Evolutionary conservation across 2,329 filamentous ascomycete species (phyloP).

Genomic region (Ceratocystis variospora): DNA sequence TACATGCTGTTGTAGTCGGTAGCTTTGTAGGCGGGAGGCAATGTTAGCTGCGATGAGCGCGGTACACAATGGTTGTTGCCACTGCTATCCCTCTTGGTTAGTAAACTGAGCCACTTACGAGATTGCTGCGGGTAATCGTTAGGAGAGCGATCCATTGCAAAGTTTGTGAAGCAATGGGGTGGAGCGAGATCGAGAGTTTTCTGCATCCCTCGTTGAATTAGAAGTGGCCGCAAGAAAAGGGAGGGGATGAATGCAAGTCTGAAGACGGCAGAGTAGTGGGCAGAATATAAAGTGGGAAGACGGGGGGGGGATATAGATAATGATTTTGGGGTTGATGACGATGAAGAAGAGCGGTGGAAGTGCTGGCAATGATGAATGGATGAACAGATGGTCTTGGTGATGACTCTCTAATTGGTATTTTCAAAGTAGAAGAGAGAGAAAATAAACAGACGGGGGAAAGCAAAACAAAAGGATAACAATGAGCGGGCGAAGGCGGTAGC

Average conservation of each 20-base stretch:
- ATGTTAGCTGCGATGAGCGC: not conserved
- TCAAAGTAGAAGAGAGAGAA: not conserved
- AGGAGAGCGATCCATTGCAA: slow-evolving; percentile 1
- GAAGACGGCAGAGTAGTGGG: not conserved
- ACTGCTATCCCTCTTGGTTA: not conserved
- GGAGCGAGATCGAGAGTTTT: not conserved
- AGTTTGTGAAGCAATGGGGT: not conserved
- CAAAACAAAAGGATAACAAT: not conserved
- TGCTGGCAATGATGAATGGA: not conserved
- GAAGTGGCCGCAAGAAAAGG: not conserved
- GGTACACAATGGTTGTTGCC: not conserved
- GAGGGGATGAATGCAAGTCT: not conserved
- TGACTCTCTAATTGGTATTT: not conserved
- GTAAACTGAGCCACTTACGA: not conserved
- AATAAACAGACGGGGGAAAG: not conserved
- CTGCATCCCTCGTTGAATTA: not conserved
- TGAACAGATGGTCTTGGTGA: not conserved
- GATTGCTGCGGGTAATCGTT: slow-evolving; percentile 4
- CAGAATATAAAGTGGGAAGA: not conserved
- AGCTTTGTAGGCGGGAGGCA: not conserved
- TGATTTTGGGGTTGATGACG: not conserved
- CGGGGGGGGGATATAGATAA: not conserved
- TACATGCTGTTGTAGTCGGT: slow-evolving; percentile 7
- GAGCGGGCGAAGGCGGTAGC: not conserved
- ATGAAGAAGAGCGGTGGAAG: not conserved